Base-by-base conservation (phyloP, 164 flowering plant species). In the Buxus sempervirens region DNA sequence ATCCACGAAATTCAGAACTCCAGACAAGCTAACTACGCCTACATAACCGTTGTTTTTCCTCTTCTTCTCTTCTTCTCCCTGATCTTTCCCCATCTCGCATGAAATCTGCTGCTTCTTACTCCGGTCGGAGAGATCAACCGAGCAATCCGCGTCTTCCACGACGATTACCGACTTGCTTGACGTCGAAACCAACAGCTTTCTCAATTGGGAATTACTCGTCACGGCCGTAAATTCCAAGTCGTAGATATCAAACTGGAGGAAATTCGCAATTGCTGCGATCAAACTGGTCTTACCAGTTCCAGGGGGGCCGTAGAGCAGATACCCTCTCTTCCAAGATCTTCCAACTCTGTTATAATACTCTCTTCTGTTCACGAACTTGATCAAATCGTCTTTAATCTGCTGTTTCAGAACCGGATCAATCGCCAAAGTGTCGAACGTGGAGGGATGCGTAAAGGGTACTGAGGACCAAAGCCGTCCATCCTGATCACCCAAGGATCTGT, bases 181-280 rank as follows among this genome's bases (percentile, higher is more conserved):
- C 5, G 75, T 78, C 9, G 77, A 68, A 13, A 74, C 68, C 56
- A 78, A 51, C 15, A 78, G 75, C 65, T 75, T 70, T 45, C 76
- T 54, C 28, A 79, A 56, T 57, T 79, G 75, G 5, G 79, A 75
- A 45, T 79, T 79, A 49, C 70, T 70, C 5, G 64, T 66, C 10
- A 79, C 82, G 0, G 77, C 70, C 0, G 74, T 79, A 22, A 79
- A 45, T 19, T 79, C 82, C 48, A 79, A 20, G 36, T 79, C 82
- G n/a, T 79, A 79, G 45, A 79, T 79, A 21, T 79, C 82, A 9
- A 72, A 79, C n/a, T 73, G 79, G 3, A 79, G 72, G 63, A 72
- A 75, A 66, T 79, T 79, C 8, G 82, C 79, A 55, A 79, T 79
- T 24, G 82, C 78, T 4, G 82, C 82, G 24, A 79, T 73, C 67